A percentile compares a stretch with the other conserved stretches of the same genome.
phyloP scores from a whole-genome alignment of 306 rosid genomes.

The Trifolium pratense region DNA sequence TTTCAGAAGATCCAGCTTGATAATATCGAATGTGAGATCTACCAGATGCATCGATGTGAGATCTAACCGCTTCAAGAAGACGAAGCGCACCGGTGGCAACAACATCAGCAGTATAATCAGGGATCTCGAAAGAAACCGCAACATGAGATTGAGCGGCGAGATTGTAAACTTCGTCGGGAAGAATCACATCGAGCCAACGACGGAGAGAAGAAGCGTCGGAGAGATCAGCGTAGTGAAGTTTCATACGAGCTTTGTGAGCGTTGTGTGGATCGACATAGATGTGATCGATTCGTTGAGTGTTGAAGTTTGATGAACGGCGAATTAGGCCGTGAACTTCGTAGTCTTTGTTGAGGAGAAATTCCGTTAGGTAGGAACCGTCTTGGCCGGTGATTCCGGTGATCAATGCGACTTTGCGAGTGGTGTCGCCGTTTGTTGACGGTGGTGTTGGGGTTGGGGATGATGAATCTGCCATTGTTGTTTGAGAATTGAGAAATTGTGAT shows the following conservation, averaged over 20 bases:
- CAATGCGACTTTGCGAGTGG: conserved; percentile 65
- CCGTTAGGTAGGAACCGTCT: conserved; percentile 96
- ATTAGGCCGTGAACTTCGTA: conserved; percentile 94
- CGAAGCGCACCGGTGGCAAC: conserved; percentile 97
- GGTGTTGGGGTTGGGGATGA: conserved; percentile 50
- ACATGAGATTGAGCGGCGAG: conserved; percentile 99
- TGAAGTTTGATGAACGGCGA: conserved; percentile 96
- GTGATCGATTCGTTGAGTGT: conserved; percentile 96
- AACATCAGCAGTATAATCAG: conserved; percentile 96
- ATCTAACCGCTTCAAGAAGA: conserved; percentile 88
- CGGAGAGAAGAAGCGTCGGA: conserved; percentile 98
- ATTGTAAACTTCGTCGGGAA: conserved; percentile 94
- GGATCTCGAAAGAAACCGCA: conserved; percentile 98
- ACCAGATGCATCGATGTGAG: conserved; percentile 78
- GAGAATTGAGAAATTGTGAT: not conserved
- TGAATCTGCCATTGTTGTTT: conserved; percentile 68
- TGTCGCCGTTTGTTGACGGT: conserved; percentile 51
- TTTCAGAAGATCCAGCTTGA: conserved; percentile 98
- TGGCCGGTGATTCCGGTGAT: conserved; percentile 97
- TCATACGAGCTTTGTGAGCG: conserved; percentile 93
- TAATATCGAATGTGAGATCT: conserved; percentile 75
- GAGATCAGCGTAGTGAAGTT: conserved; percentile 99
- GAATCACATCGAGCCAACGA: conserved; percentile 90
- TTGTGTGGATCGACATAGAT: conserved; percentile 99
- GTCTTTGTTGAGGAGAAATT: conserved; percentile 79